Percentiles rank a stretch among this genome's conserved stretches.
Evolutionary conservation across 1,284 basidiomycete species (phyloP).

Genomic region (Schizophyllum commune): DNA sequence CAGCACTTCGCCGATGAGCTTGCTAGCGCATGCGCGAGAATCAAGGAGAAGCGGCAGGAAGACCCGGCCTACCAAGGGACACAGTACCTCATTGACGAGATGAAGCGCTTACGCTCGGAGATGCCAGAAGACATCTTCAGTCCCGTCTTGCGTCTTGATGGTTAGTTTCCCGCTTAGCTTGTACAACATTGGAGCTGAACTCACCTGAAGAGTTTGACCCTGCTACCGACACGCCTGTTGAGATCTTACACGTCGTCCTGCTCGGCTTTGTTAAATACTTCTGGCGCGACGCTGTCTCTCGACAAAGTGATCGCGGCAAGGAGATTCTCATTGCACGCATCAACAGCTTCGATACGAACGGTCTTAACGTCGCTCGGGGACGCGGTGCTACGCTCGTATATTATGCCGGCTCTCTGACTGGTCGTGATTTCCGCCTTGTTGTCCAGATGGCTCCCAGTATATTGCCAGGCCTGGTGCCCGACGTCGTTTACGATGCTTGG

Average conservation of each 20-base stretch:
- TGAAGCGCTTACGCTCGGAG: neutral
- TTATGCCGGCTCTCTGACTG: constrained; percentile 22
- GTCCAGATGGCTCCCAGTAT: constrained; percentile 22
- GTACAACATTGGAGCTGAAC: neutral
- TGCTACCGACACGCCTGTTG: constrained; percentile 26
- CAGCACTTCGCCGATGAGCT: constrained; percentile 3
- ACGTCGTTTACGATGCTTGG: constrained; percentile 18
- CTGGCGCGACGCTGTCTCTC: constrained; percentile 24
- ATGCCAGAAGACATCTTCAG: neutral
- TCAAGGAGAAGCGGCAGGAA: neutral
- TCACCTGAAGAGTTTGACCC: constrained; percentile 21
- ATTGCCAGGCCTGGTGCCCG: constrained; percentile 15
- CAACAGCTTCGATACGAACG: constrained; percentile 15
- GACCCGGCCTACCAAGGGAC: neutral
- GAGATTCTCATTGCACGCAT: constrained; percentile 16
- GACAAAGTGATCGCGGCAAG: constrained; percentile 10
- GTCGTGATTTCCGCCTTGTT: constrained; percentile 22
- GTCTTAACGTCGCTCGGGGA: constrained; percentile 15
- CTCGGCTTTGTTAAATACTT: constrained; percentile 33
- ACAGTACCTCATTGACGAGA: neutral
- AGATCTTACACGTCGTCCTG: constrained; percentile 29
- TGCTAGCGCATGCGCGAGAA: neutral
- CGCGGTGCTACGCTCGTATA: constrained; percentile 19
- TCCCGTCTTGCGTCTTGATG: neutral
- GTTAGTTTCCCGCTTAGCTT: neutral